These are phyloP conservation scores for Erysimum cheiri DNA, from an alignment of 441 rosid species.

Conservation along the genomic window DNA sequence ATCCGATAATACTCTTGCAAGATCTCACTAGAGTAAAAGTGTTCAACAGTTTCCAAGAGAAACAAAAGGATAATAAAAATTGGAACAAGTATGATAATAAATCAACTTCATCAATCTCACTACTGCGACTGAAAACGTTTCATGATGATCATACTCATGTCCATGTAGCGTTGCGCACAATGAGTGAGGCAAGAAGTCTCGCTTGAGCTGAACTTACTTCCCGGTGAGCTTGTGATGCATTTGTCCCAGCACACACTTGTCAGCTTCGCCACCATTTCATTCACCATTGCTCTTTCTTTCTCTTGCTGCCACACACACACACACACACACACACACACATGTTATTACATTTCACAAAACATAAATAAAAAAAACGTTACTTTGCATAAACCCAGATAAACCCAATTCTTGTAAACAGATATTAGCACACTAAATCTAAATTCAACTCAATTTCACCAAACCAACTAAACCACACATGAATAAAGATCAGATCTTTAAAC, in stretches of 20 bases:
- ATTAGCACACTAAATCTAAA: neutral
- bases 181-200: conserved; percentile 75
- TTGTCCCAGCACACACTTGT: conserved; percentile 92
- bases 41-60: conserved; percentile 16
- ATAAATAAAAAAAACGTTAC: neutral
- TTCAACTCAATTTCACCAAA: neutral
- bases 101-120: neutral
- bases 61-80: neutral
- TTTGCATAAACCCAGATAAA: neutral
- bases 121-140: conserved; percentile 81
- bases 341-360: neutral
- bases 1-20: conserved; percentile 8
- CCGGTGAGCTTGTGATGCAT: conserved; percentile 79
- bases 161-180: conserved; percentile 85
- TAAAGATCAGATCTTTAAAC: neutral
- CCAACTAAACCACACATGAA: neutral
- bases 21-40: conserved; percentile 2
- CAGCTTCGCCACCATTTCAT: conserved; percentile 80
- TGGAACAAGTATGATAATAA: neutral
- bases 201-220: conserved; percentile 90
- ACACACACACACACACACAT: conserved; percentile 27
- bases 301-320: conserved; percentile 81
- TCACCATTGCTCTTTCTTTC: conserved; percentile 79
- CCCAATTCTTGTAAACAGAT: neutral
- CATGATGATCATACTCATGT: conserved; percentile 75